Base-by-base conservation (phyloP, 2,329 filamentous ascomycete species). In the Fusarium ambrosium region DNA sequence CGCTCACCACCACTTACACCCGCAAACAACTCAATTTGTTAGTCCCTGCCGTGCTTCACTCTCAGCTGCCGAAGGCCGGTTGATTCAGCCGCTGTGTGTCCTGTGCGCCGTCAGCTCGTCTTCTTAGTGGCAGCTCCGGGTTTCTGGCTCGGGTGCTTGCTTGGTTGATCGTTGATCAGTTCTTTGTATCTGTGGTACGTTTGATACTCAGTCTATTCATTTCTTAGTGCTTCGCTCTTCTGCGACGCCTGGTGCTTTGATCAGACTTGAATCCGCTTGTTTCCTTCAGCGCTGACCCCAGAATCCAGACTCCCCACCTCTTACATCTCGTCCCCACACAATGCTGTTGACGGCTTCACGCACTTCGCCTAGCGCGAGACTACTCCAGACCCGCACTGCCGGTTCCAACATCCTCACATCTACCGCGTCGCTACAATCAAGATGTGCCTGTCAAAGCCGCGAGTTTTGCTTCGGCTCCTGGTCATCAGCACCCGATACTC, bases 401-500 rank as follows among this genome's bases (percentile, higher is more conserved):
- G 41, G 60, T 41, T 66, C 74, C 9, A 69, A 59, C n/a, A n/a
- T 63, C 10, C 43, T 77, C 22, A 66, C 72, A 9, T 69, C 71
- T 37, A 51, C 69, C 14, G n/a, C 69, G 37, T 68, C 65, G 4
- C 51, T 78, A 20, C 73, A 73, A 43, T 71, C 74, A 24, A 74
- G 63, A 62, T 75, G 70, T 59, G 51, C 72, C 11, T 63, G 71
- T 18, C 80, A 80, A 64, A 69, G 51, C 75, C 86, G 89, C 39
- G 78, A 77, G 39, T 88, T 89, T 70, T 86, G 87, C 69, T 85
- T 90, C 68, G 85, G 84, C 62, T 74, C 84, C 20, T 89, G 87
- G 85, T 83, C 85, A 34, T 84, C 83, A 32, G 84, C 87, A 71
- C 79, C 81, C 16, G 82, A 86, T 20, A 80, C 82, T 22, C 82